phyloP scores from a whole-genome alignment of 2,329 filamentous ascomycete species.

The Neofusicoccum sp. region DNA sequence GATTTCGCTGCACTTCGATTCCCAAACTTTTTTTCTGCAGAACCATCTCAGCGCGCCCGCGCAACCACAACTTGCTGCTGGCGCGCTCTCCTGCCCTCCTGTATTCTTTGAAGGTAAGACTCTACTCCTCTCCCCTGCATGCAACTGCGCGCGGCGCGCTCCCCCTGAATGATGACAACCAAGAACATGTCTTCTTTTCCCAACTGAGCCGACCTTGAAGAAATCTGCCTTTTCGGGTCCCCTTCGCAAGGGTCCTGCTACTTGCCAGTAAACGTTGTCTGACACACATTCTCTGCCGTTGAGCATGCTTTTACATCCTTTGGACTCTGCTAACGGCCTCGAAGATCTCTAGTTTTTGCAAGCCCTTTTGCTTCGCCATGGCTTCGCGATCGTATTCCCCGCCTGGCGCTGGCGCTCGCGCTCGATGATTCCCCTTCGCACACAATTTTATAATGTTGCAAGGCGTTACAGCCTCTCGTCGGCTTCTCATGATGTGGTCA shows the following conservation, averaged over 20 bases:
- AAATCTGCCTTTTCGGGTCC: conserved; percentile 64
- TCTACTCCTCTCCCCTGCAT: neutral
- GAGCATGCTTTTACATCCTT: neutral
- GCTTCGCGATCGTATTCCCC: too few species aligned
- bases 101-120: neutral
- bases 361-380: neutral
- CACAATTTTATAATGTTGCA: neutral
- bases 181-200: conserved; percentile 71
- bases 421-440: too few species aligned
- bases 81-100: neutral
- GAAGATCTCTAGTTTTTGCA: conserved; percentile 9
- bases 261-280: conserved; percentile 81
- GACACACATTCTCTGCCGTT: conserved; percentile 40
- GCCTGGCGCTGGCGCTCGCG: too few species aligned
- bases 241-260: conserved; percentile 64
- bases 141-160: neutral
- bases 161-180: conserved; percentile 64
- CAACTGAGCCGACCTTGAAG: conserved; percentile 79
- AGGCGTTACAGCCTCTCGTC: neutral
- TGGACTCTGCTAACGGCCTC: neutral
- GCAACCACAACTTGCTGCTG: neutral
- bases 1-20: neutral
- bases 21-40: conserved; percentile 7
- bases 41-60: neutral
- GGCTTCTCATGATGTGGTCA: neutral